Base-by-base conservation (phyloP, 495 filamentous ascomycete genomes). In the Stereocaulon alpinum region DNA sequence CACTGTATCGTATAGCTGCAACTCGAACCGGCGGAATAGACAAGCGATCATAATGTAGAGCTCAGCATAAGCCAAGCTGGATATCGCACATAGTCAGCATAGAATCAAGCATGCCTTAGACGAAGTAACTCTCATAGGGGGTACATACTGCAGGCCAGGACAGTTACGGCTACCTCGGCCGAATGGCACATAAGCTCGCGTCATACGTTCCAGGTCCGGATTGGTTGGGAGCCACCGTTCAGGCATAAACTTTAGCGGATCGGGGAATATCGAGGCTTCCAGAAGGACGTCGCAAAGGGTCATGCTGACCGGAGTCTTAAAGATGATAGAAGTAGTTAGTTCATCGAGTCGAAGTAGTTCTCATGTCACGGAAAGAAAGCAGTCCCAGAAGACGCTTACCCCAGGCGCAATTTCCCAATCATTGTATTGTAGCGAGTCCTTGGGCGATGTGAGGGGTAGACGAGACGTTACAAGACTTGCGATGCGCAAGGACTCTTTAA, bases 181-280 rank as follows among this genome's bases (percentile, higher is more conserved):
- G 55, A 77, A 80, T 14, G 67, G 68, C 5, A 78, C 71, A 14
- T 74, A 66, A 60, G 67, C 74, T 30, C 62, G 67, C 27, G 73
- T 68, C 4, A 77, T 55, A 27, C 61, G 64, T n/a, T 71, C 55
- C 18, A 56, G 40, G 27, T 40, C 51, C 32, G 50, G 27, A 15
- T 18, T 30, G 2, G 70, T 61, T 18, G 69, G 66, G 22, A 79
- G 64, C 77, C 77, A 84, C 24, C 80, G 71, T 12, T 78, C 74
- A 5, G 80, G 78, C 6, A 70, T 62, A 62, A 80, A 83, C 17
- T 61, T 62, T 4, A 73, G 59, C 0, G 80, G 74, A 10, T 78
- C 61, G 0, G 77, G 73, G 61, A 80, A 84, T 42, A 80, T 64
- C 2, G 60, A 62, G 29, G 76, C 71, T 62, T 80, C 70, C 53